Evolutionary conservation across 1,139 yeast genomes (phyloP).

Genomic region (Lodderomyces orthopsilosis): DNA sequence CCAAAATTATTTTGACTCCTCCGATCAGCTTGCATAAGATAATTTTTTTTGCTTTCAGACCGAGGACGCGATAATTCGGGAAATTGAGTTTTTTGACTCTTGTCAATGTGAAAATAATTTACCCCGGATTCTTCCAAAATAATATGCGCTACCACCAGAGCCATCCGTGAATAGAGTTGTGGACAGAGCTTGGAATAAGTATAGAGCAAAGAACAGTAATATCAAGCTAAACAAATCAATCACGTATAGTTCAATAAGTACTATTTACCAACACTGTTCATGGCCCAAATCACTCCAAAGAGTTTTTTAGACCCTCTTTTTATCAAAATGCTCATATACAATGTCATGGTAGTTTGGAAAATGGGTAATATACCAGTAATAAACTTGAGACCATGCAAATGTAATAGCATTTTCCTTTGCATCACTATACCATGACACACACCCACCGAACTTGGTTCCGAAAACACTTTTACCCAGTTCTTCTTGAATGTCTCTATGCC

Average conservation of each 20-base stretch:
- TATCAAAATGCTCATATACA: constrained; percentile 9
- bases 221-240: too few species aligned
- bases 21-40: too few species aligned
- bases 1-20: background rate
- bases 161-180: too few species aligned
- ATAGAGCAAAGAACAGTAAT: too few species aligned
- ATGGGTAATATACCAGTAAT: constrained; percentile 30
- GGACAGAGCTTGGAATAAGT: too few species aligned
- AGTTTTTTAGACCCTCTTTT: background rate
- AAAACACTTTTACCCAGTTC: constrained; percentile 31
- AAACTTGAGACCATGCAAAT: constrained; percentile 39
- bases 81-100: background rate
- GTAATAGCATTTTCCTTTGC: constrained; percentile 32
- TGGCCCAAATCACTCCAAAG: too few species aligned
- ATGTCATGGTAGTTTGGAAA: constrained; percentile 31
- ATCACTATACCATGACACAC: constrained; percentile 40
- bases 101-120: background rate
- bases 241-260: background rate
- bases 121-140: background rate
- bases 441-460: constrained; percentile 44
- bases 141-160: background rate
- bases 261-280: too few species aligned
- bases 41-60: background rate
- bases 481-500: constrained; percentile 31
- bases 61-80: background rate